Conservation (phyloP, 1,284 basidiomycete genomes). For the Clitocybe nebularis region DNA sequence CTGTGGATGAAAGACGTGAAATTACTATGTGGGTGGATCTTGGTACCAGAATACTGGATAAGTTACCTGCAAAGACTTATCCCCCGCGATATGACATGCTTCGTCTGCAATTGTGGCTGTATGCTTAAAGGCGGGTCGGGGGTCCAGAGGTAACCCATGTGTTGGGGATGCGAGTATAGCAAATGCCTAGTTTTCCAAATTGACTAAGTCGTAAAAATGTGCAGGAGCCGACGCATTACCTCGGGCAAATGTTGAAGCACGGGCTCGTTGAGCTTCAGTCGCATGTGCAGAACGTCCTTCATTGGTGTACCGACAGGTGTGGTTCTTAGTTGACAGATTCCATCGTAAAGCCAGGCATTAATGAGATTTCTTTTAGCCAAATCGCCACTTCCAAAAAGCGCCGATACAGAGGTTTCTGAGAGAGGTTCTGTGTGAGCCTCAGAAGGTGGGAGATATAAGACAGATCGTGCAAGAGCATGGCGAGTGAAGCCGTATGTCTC, state of each 20-base stretch:
- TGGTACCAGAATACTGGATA: background rate
- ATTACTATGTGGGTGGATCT: conserved; percentile 11
- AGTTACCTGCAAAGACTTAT: conserved; percentile 51
- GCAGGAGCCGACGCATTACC: conserved; percentile 32
- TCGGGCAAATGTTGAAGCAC: conserved; percentile 61
- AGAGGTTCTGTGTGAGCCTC: conserved; percentile 51
- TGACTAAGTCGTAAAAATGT: background rate
- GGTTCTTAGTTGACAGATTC: conserved; percentile 47
- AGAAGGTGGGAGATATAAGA: conserved; percentile 46
- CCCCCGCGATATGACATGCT: conserved; percentile 54
- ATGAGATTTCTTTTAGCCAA: conserved; percentile 61
- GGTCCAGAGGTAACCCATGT: conserved; percentile 49
- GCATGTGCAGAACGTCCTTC: conserved; percentile 44
- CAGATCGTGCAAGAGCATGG: conserved; percentile 61
- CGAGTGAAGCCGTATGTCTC: conserved; percentile 68
- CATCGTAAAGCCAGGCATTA: conserved; percentile 66
- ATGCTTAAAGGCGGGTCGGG: conserved; percentile 55
- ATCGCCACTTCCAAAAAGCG: conserved; percentile 70
- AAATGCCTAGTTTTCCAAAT: conserved; percentile 45
- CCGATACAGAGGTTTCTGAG: conserved; percentile 63
- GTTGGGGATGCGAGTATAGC: conserved; percentile 54
- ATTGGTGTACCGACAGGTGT: conserved; percentile 27
- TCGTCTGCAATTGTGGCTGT: conserved; percentile 59
- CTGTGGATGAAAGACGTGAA: conserved; percentile 35
- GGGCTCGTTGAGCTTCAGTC: conserved; percentile 61